phyloP scores from a whole-genome alignment of 2,329 filamentous ascomycete species.

The Aspergillus pseudotamarii region DNA sequence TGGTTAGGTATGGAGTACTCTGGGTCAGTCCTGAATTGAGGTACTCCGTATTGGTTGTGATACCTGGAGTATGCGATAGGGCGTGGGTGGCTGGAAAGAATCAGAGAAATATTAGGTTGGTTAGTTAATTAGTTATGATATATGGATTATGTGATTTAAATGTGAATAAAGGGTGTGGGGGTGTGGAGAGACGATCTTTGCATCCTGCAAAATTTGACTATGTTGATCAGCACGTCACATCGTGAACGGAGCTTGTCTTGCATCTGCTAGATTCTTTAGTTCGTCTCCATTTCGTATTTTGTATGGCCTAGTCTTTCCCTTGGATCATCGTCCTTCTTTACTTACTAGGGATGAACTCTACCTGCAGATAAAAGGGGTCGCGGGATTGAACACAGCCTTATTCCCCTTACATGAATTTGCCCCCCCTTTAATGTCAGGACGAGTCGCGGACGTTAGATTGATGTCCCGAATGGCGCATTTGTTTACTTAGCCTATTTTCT shows the following conservation, averaged over 20 bases:
- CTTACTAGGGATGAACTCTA: background rate
- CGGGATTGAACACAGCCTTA: background rate
- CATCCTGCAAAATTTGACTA: background rate
- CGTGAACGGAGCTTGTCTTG: background rate
- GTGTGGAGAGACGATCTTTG: slow-evolving; percentile 4
- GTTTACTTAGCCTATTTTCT: too few species aligned
- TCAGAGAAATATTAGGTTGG: background rate
- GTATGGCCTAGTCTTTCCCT: background rate
- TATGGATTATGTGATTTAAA: background rate
- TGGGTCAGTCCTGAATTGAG: background rate
- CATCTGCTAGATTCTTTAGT: background rate
- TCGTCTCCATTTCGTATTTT: background rate
- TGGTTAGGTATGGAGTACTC: too few species aligned
- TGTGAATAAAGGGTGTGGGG: background rate
- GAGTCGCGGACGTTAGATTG: too few species aligned
- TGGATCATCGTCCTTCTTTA: background rate
- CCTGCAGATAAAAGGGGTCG: background rate
- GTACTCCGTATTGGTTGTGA: background rate
- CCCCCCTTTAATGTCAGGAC: background rate
- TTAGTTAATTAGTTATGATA: too few species aligned
- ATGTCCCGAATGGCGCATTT: too few species aligned
- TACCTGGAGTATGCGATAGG: background rate
- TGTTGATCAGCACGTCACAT: slow-evolving; percentile 6
- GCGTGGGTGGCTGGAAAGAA: background rate
- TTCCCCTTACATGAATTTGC: background rate